Base-by-base conservation (phyloP, 805 yeast genomes). In the Metschnikowia reukaufii region DNA sequence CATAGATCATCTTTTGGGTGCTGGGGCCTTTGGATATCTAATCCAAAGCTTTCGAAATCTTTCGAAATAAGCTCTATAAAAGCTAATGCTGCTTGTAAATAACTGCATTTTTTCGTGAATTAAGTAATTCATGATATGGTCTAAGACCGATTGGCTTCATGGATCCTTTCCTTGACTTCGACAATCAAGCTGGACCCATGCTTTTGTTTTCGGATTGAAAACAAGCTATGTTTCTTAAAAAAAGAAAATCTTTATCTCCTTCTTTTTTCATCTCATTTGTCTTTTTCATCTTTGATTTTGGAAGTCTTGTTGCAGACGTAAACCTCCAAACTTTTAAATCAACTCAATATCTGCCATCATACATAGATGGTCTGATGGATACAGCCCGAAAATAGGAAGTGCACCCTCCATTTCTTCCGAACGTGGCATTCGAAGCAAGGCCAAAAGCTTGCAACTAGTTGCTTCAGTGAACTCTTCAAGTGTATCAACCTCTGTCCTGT, bases 341-440 rank as follows among this genome's bases (percentile, higher is more conserved):
- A 42, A 36, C 15, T 42, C 45, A 7, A 42, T 29, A 10, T 36
- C 36, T 3, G 40, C 45, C 45, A 42, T 42, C 45, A 42, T 42
- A 12, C 45, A 42, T n/a, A 42, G 45, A 30, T 42, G 45, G 31
- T 42, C 45, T 8, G 45, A 42, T 18, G 45, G 45, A 34, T 18
- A 42, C 7, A 8, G 4, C 10, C 21, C 36, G 4, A 25, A 32
- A 6, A 15, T 4, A 13, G 47, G 47, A 18, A 37, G 36, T 15
- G 34, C n/a, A 9, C 25, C 39, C 8, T 25, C 5, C 47, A 44
- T 44, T 34, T 44, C 47, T 8, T 13, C 20, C 4, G 6, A 6
- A 16, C 15, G 19, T 0, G 47, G 47, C 43, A 44, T 38, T 9
- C 36, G 33, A 19, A 44, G 47, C 39, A 44, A 33, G 6, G 43